Conservation (phyloP, 306 rosid genomes). For the Glycine soja region DNA sequence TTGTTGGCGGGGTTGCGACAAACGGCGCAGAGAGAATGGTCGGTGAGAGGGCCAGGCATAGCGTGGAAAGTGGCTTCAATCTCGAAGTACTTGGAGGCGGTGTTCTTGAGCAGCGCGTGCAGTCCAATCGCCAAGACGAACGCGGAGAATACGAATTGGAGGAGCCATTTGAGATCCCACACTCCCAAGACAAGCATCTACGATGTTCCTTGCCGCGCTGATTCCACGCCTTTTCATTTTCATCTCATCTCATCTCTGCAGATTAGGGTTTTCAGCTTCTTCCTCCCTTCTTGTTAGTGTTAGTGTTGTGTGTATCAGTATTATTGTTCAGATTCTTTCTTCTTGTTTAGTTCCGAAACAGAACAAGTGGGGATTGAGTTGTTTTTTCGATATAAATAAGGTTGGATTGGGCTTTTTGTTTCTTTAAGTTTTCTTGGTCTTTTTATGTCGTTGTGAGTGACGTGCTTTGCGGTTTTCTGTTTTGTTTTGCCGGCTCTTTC, state of each 20-base stretch:
- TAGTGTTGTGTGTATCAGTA: no score
- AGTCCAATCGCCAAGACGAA: constrained; percentile 60
- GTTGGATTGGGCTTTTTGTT: no score
- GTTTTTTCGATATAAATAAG: no score
- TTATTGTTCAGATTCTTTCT: no score
- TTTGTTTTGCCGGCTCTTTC: neutral
- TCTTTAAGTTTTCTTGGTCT: neutral
- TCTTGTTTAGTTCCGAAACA: no score
- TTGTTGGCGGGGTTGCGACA: constrained; percentile 57
- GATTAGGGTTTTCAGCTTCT: no score
- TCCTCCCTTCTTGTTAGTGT: no score
- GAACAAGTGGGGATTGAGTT: no score
- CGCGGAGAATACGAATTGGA: constrained; percentile 59
- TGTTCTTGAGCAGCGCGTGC: constrained; percentile 69
- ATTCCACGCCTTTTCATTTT: constrained; percentile 50
- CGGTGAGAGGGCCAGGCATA: constrained; percentile 60
- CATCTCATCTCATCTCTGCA: no score
- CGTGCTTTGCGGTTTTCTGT: constrained; percentile 8
- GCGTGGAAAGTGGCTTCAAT: constrained; percentile 80
- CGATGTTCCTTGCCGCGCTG: constrained; percentile 40
- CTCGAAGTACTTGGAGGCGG: constrained; percentile 85
- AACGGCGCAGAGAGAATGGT: constrained; percentile 55
- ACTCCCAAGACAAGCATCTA: constrained; percentile 72
- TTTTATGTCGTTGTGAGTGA: neutral
- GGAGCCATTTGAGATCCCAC: constrained; percentile 78